Base-by-base conservation (phyloP, 1,139 yeast species). In the Candida smagusa region DNA sequence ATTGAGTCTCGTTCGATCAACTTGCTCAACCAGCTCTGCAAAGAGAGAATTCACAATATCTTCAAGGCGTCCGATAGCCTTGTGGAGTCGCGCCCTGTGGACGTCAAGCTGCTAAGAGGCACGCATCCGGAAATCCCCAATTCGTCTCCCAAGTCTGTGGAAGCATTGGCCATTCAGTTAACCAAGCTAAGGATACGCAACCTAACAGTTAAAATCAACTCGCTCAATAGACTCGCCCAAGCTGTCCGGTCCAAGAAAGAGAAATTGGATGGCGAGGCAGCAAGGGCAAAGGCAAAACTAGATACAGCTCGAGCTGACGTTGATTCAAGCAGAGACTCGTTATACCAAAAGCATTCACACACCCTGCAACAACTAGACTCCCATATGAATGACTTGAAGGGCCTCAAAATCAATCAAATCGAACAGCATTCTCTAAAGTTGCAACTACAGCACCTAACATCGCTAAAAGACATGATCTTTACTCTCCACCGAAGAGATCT, bases 81-180 rank as follows among this genome's bases (percentile, higher is more conserved):
- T 29, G 47, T 46, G 28, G 27, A 41, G 6, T 29, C 31, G 11
- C 32, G 22, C 22, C 36, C 31, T 7, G 28, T 32, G 23, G 22
- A 9, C 45, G 46, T 9, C 34, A 43, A 7, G 33, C 38, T 19
- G 48, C 46, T 22, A 27, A 21, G 29, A 33, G 37, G 40, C 33
- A 43, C 30, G 21, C 35, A 37, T 13, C 38, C 30, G 7, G 36
- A 35, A 19, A 39, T 54, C 3, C 68, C 68, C 2, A 50, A 54
- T 9, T 51, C 60, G 1, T 59, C 64, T 0, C 35, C 44, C 3
- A 31, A 38, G 11, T 54, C 77, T 0, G 58, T 72, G 2, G 66
- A 68, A 12, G 52, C 61, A 13, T 51, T 77, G 24, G 64, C 77
- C 0, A 54, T 69, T 9, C 77, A 73, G 53, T 52, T 76, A 31